Conservation (phyloP, 2,329 filamentous ascomycete genomes). For the Beauveria pseudobassiana region DNA sequence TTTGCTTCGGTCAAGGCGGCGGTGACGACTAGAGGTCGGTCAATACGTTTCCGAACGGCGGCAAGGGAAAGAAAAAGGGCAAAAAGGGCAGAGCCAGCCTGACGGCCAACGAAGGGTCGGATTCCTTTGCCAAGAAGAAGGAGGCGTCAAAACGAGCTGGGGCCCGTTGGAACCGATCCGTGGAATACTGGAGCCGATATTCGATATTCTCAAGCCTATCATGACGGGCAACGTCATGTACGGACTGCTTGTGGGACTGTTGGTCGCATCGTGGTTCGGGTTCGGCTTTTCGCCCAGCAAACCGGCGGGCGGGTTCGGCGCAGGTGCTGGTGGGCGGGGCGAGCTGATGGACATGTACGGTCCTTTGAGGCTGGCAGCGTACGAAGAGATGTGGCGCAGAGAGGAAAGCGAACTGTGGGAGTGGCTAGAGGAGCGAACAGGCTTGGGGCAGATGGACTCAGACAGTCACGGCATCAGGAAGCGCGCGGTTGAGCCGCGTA, state of each 20-base stretch:
- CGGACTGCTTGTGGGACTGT: slow-evolving; percentile 61
- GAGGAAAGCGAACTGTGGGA: slow-evolving; percentile 89
- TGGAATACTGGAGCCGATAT: slow-evolving; percentile 59
- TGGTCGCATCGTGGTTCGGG: slow-evolving; percentile 69
- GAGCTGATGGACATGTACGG: slow-evolving; percentile 22
- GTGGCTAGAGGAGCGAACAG: slow-evolving; percentile 83
- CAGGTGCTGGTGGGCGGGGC: slow-evolving; percentile 11
- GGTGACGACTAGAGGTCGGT: slow-evolving; percentile 57
- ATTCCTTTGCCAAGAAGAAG: slow-evolving; percentile 31
- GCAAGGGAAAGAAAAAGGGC: slow-evolving; percentile 56
- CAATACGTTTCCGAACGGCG: slow-evolving; percentile 36
- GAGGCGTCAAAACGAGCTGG: slow-evolving; percentile 51
- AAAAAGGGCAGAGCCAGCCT: slow-evolving; percentile 43
- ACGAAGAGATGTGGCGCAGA: slow-evolving; percentile 85
- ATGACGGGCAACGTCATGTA: slow-evolving; percentile 73
- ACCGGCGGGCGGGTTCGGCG: slow-evolving; percentile 29
- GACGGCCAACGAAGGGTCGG: slow-evolving; percentile 33
- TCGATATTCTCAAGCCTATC: slow-evolving; percentile 62
- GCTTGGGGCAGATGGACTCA: slow-evolving; percentile 51
- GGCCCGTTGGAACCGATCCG: slow-evolving; percentile 75
- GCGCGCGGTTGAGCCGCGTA: slow-evolving; percentile 43
- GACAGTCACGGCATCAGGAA: slow-evolving; percentile 33
- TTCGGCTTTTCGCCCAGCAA: slow-evolving; percentile 42
- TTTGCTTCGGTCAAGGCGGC: slow-evolving; percentile 66
- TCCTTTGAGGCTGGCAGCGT: slow-evolving; percentile 68